Evolutionary conservation across 2,329 filamentous ascomycete genomes (phyloP), one percentile per base, ranked within the genome.

Genomic region (Balansia obtecta): DNA sequence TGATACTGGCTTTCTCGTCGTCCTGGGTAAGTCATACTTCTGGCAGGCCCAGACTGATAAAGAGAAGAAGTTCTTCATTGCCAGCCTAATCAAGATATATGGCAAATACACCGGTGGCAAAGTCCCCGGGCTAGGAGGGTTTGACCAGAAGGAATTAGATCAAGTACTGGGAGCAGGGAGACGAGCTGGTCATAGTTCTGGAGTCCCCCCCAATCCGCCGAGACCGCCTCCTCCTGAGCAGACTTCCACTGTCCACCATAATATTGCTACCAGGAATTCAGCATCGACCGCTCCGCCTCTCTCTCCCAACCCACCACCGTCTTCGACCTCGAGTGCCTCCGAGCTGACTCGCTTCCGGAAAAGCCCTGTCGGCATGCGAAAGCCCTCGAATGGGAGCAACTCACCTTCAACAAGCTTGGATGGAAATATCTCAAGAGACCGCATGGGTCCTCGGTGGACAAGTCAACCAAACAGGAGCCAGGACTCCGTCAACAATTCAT

Each of bases 51-150:
- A 88, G 56, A 93, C 88, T 1, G 79, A 87, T 49, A 96, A 96
- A 71, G 93, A 98, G 69, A 97, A 96, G 74, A 91, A 95, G 64
- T 97, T 97, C 70, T 98, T 98, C 68, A 93, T 98, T 61, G 89
- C 87, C 34, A 96, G 90, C 66, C 70, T 97, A 58, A 82, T 97
- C 62, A 98, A 97, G 68, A 96, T 98, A 57, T 98, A 87, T 65
- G 83, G 83, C 60, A 98, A 97, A 68, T 98, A 97, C 64, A 97
- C 93, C 1, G 86, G 88, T 30, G 91, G 91, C 12, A 85, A 83
- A 60, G 69, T 81, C 33, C 93, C 93, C 2, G 79, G 86, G 52
- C 74, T 98, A 48, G 72, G 79, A 50, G 91, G 91, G 8, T 97
- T 98, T 63, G 87, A 91, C 58, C 75, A 80, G 48, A 79, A 77